phyloP scores from a whole-genome alignment of 768 basidiomycete species.

The Candolleomyces eurysporus region DNA sequence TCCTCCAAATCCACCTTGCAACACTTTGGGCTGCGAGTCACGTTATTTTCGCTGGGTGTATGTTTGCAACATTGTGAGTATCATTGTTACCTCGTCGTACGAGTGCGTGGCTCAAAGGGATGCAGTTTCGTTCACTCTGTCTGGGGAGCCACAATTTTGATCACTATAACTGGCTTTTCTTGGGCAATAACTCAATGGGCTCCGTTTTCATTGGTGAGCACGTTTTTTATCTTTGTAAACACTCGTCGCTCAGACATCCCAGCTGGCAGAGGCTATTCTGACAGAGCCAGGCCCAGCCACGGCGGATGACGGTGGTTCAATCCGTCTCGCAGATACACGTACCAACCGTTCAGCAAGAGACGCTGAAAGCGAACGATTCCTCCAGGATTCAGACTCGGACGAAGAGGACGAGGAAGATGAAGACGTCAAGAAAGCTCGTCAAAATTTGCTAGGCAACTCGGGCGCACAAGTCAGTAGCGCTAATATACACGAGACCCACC shows the following conservation, averaged over 20 bases:
- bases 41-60: slow-evolving; percentile 68
- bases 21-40: slow-evolving; percentile 81
- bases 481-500: slow-evolving; percentile 30
- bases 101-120: not conserved
- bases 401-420: slow-evolving; percentile 27
- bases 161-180: slow-evolving; percentile 82
- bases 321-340: slow-evolving; percentile 45
- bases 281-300: slow-evolving; percentile 47
- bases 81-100: not conserved
- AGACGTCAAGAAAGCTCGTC: slow-evolving; percentile 19
- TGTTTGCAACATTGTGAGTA: slow-evolving; percentile 83
- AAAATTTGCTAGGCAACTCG: slow-evolving; percentile 38
- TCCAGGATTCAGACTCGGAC: slow-evolving; percentile 22
- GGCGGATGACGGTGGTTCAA: slow-evolving; percentile 33
- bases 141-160: slow-evolving; percentile 66
- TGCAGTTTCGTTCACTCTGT: slow-evolving; percentile 71
- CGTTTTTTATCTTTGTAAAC: not conserved
- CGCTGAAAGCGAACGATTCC: slow-evolving; percentile 15
- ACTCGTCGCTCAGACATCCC: not conserved
- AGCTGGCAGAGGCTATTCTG: slow-evolving; percentile 87
- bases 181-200: slow-evolving; percentile 95
- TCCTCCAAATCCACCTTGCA: slow-evolving; percentile 58
- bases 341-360: slow-evolving; percentile 17
- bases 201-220: slow-evolving; percentile 80
- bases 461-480: slow-evolving; percentile 49